Conservation (phyloP, 1,284 basidiomycete genomes). For the Heliocybe sulcata region DNA sequence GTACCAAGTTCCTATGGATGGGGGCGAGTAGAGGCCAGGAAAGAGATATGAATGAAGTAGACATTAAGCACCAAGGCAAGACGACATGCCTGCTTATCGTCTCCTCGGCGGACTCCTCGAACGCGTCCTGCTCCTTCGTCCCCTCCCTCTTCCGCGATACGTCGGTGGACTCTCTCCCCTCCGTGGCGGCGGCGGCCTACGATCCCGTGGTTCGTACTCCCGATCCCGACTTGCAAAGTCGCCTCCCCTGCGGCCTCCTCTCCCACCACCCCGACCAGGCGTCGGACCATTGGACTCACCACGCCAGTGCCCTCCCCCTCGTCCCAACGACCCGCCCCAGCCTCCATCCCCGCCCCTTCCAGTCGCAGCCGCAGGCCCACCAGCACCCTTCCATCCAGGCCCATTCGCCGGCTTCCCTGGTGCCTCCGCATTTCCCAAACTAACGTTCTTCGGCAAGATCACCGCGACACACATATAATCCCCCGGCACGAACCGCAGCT, state of each 20-base stretch:
- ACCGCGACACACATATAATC: constrained; percentile 70
- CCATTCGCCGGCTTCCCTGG: constrained; percentile 20
- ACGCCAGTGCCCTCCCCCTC: constrained; percentile 64
- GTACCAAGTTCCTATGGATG: no score
- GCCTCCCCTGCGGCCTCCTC: constrained; percentile 29
- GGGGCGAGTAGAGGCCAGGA: not conserved
- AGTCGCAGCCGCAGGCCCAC: constrained; percentile 12
- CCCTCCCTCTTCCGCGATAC: constrained; percentile 22
- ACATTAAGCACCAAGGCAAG: not conserved
- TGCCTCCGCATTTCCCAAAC: constrained; percentile 35
- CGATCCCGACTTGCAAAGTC: constrained; percentile 27
- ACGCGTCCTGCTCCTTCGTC: constrained; percentile 30
- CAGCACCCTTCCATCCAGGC: constrained; percentile 33
- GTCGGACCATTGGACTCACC: constrained; percentile 46
- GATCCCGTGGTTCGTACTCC: constrained; percentile 26
- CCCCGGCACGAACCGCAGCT: constrained; percentile 69
- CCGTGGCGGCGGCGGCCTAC: constrained; percentile 24
- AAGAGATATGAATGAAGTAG: not conserved
- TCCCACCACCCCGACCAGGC: constrained; percentile 33
- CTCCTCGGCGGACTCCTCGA: constrained; percentile 22
- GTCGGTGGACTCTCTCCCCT: constrained; percentile 30
- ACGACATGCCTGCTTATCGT: constrained; percentile 2
- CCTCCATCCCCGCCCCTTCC: constrained; percentile 35
- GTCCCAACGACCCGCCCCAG: constrained; percentile 35
- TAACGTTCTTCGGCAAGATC: constrained; percentile 59